phyloP scores from a whole-genome alignment of 1,284 basidiomycete species.

The Taiwanofungus camphoratus region DNA sequence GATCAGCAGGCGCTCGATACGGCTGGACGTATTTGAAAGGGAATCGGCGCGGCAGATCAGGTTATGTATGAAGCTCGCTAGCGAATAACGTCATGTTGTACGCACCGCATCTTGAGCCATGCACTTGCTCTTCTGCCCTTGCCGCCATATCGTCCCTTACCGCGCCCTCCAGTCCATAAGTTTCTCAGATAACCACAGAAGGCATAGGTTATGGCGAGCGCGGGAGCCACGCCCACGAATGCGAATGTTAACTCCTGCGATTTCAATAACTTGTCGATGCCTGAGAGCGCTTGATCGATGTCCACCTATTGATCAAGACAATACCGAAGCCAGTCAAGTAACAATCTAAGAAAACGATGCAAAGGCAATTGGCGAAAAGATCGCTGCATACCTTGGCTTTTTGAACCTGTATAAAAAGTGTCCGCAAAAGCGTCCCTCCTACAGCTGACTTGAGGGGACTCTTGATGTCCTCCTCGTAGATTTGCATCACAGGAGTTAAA shows the following conservation, averaged over 20 bases:
- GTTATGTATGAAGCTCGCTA: neutral
- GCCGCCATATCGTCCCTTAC: constrained; percentile 49
- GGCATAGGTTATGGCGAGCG: constrained; percentile 77
- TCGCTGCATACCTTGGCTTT: constrained; percentile 85
- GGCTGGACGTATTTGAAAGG: constrained; percentile 31
- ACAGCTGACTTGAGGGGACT: constrained; percentile 79
- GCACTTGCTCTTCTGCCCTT: constrained; percentile 39
- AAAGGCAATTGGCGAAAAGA: too few relatives aligned
- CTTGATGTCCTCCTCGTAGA: constrained; percentile 93
- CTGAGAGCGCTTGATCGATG: constrained; percentile 79
- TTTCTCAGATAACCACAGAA: constrained; percentile 47
- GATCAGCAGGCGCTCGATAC: constrained; percentile 70
- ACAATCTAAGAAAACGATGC: constrained; percentile 1
- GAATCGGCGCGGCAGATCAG: neutral
- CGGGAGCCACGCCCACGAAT: constrained; percentile 94
- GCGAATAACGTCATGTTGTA: constrained; percentile 6
- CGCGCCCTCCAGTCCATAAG: constrained; percentile 43
- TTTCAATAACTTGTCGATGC: constrained; percentile 89
- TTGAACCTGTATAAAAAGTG: constrained; percentile 90
- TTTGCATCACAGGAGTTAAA: constrained; percentile 80
- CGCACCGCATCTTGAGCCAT: constrained; percentile 63
- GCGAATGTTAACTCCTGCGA: constrained; percentile 97
- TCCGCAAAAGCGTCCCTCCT: constrained; percentile 78
- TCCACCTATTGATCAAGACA: constrained; percentile 58
- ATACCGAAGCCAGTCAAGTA: neutral